phyloP scores from a whole-genome alignment of 495 filamentous ascomycete genomes.

The Neurospora sp. region DNA sequence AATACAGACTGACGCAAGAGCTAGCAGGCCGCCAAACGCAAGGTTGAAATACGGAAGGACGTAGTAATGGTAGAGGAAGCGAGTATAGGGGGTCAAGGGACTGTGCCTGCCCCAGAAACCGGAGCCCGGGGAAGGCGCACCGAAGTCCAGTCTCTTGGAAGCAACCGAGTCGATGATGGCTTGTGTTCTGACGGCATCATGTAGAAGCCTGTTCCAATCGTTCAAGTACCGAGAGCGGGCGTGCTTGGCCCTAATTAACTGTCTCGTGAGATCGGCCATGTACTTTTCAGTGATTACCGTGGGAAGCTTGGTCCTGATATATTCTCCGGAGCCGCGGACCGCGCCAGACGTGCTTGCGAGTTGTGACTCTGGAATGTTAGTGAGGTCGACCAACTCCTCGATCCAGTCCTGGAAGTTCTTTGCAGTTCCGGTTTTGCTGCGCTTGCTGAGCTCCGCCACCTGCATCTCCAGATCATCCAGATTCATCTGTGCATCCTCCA shows the following conservation, averaged over 20 bases:
- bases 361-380: constrained; percentile 55
- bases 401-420: constrained; percentile 87
- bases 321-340: constrained; percentile 27
- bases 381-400: constrained; percentile 71
- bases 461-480: constrained; percentile 75
- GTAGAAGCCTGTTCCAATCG: constrained; percentile 75
- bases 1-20: constrained; percentile 67
- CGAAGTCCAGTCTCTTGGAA: constrained; percentile 72
- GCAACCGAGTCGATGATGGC: constrained; percentile 74
- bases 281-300: constrained; percentile 88
- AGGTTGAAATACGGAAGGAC: constrained; percentile 55
- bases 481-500: constrained; percentile 74
- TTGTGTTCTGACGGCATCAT: constrained; percentile 62
- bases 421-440: constrained; percentile 69
- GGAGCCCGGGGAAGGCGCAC: constrained; percentile 43
- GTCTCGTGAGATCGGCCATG: constrained; percentile 76
- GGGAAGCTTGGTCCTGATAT: constrained; percentile 41
- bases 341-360: constrained; percentile 33
- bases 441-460: constrained; percentile 62
- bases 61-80: constrained; percentile 65
- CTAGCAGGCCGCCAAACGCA: constrained; percentile 51
- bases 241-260: constrained; percentile 70
- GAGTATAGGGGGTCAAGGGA: constrained; percentile 75
- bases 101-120: constrained; percentile 43
- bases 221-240: constrained; percentile 69